Evolutionary conservation across 225 moss, liverwort and hornwort species (phyloP).

Genomic region (Thuidium tamariscinum): DNA sequence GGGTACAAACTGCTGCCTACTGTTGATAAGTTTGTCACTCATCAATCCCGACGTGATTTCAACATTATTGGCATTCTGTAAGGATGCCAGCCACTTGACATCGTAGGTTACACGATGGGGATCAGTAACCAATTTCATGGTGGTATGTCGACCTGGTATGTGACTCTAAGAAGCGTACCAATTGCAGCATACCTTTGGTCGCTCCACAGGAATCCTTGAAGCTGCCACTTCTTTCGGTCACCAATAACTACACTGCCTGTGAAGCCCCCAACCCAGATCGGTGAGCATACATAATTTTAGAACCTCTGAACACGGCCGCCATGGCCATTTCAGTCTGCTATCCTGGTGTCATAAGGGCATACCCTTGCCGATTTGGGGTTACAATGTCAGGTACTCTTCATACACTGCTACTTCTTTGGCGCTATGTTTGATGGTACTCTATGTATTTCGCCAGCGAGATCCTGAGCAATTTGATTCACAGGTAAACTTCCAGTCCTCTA

Average conservation of each 20-base stretch:
- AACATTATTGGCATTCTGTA: background rate
- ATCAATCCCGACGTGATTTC: background rate
- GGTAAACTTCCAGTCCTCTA: background rate
- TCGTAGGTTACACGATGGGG: background rate
- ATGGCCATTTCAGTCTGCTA: background rate
- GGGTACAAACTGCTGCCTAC: background rate
- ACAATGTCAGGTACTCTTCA: background rate
- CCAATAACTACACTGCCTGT: background rate
- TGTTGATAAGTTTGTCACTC: background rate
- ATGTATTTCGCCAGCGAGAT: background rate
- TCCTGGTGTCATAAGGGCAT: background rate
- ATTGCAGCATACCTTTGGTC: conserved; percentile 21
- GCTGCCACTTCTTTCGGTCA: background rate
- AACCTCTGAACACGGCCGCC: background rate
- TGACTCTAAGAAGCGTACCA: conserved; percentile 13
- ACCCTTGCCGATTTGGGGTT: background rate
- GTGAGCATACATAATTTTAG: background rate
- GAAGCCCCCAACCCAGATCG: background rate
- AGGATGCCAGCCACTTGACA: background rate
- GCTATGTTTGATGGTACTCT: background rate
- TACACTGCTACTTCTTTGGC: background rate
- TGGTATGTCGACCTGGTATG: background rate
- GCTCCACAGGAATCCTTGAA: background rate
- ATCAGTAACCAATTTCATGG: background rate
- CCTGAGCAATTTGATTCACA: background rate